phyloP scores from a whole-genome alignment of 2,329 filamentous ascomycete species.

The Sphaerostilbella broomeana region DNA sequence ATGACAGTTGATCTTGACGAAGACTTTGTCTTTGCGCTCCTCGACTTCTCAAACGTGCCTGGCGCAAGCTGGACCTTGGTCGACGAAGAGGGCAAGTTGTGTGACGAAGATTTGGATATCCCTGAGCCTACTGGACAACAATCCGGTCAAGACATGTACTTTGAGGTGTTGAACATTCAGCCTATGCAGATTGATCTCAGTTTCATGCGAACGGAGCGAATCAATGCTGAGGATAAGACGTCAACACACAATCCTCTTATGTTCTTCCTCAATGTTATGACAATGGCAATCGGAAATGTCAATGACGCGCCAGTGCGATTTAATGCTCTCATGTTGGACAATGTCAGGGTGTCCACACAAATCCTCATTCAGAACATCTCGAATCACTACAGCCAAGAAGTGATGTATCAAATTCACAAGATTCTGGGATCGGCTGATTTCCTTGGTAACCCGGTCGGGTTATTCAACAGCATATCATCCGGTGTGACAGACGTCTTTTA shows the following conservation, averaged over 20 bases:
- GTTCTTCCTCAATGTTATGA: constrained; percentile 98
- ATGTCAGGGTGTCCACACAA: constrained; percentile 81
- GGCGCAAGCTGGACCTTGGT: constrained; percentile 68
- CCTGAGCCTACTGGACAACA: constrained; percentile 84
- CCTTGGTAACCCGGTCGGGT: constrained; percentile 89
- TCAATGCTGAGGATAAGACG: constrained; percentile 93
- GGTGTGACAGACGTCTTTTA: constrained; percentile 98
- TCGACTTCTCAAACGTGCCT: constrained; percentile 91
- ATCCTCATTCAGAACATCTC: constrained; percentile 80
- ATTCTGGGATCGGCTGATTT: constrained; percentile 97
- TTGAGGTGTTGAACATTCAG: constrained; percentile 92
- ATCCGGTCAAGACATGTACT: constrained; percentile 90
- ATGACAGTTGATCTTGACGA: constrained; percentile 98
- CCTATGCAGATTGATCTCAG: constrained; percentile 97
- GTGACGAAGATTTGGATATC: constrained; percentile 83
- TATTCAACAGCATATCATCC: constrained; percentile 98
- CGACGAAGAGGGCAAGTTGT: constrained; percentile 75
- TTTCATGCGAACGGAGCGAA: constrained; percentile 90
- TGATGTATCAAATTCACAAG: constrained; percentile 91
- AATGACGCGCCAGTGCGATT: constrained; percentile 94
- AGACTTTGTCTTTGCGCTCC: constrained; percentile 91
- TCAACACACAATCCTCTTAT: constrained; percentile 89
- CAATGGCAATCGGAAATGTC: constrained; percentile 98
- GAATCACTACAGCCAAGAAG: constrained; percentile 95
- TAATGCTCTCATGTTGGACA: constrained; percentile 91